Evolutionary conservation across 805 yeast genomes (phyloP).

Genomic region (Saturnispora serradocipensis): DNA sequence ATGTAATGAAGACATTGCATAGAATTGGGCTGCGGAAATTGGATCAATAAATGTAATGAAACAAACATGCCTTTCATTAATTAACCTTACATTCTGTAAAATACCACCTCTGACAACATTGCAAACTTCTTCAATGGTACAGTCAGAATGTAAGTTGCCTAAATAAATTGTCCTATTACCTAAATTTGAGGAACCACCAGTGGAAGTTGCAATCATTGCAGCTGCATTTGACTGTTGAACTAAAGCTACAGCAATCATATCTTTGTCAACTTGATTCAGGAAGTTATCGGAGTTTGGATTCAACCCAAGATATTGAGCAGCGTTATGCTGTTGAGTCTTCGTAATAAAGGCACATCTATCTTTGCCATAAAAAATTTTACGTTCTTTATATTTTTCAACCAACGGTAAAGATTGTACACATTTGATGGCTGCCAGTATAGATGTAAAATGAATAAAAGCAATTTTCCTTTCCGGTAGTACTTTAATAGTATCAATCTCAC

Average conservation of each 20-base stretch:
- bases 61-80: slow-evolving; percentile 83
- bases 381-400: slow-evolving; percentile 58
- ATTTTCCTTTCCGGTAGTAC: slow-evolving; percentile 72
- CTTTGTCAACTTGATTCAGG: slow-evolving; percentile 48
- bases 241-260: slow-evolving; percentile 59
- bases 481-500: slow-evolving; percentile 79
- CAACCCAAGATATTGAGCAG: slow-evolving; percentile 87
- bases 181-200: slow-evolving; percentile 85
- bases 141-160: slow-evolving; percentile 82
- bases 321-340: slow-evolving; percentile 92
- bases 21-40: slow-evolving; percentile 94
- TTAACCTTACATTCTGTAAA: slow-evolving; percentile 69
- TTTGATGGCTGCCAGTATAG: slow-evolving; percentile 77
- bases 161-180: slow-evolving; percentile 92
- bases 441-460: slow-evolving; percentile 85
- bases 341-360: slow-evolving; percentile 93
- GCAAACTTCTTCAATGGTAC: slow-evolving; percentile 87
- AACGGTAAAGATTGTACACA: slow-evolving; percentile 70
- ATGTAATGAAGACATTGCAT: slow-evolving; percentile 85
- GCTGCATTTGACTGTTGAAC: slow-evolving; percentile 96
- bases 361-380: slow-evolving; percentile 83
- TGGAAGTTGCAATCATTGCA: slow-evolving; percentile 91
- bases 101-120: slow-evolving; percentile 94
- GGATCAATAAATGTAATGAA: slow-evolving; percentile 95
- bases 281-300: slow-evolving; percentile 84